Evolutionary conservation across 345 rosid genomes (phyloP).

Genomic region (Dimocarpus longan): DNA sequence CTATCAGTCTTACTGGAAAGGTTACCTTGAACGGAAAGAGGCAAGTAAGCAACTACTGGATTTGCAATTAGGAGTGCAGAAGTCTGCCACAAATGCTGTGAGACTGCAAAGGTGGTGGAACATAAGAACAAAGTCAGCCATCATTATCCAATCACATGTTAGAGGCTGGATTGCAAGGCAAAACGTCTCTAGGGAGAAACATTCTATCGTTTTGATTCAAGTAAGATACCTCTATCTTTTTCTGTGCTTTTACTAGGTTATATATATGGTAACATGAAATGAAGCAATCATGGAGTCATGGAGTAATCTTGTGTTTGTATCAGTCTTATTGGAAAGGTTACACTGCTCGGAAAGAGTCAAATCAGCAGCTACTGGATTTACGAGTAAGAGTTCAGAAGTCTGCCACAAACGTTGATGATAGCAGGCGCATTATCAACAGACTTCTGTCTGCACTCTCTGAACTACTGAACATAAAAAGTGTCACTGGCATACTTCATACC

Average conservation of each 20-base stretch:
- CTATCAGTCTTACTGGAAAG: conserved; percentile 80
- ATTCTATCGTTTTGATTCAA: conserved; percentile 56
- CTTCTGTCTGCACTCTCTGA: conserved; percentile 79
- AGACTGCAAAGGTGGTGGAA: conserved; percentile 95
- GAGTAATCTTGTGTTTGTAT: neutral
- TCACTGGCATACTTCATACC: conserved; percentile 77
- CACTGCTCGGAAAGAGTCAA: conserved; percentile 67
- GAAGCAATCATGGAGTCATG: neutral
- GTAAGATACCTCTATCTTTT: conserved; percentile 42
- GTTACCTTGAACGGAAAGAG: conserved; percentile 64
- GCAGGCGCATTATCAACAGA: conserved; percentile 73
- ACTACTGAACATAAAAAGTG: conserved; percentile 69
- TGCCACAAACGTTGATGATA: conserved; percentile 81
- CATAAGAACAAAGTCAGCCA: conserved; percentile 49
- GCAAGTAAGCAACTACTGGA: conserved; percentile 57
- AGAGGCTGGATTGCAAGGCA: conserved; percentile 65
- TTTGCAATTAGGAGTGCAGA: conserved; percentile 59
- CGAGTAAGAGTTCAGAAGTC: conserved; percentile 68
- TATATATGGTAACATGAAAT: conserved; percentile 1
- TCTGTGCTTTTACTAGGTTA: neutral
- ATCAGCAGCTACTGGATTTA: conserved; percentile 56
- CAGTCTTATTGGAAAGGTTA: conserved; percentile 91
- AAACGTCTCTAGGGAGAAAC: conserved; percentile 47
- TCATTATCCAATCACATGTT: conserved; percentile 56
- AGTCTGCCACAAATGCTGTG: conserved; percentile 65